These are phyloP conservation scores for Pulveroboletus sp. DNA, from an alignment of 768 basidiomycete genomes.

Conservation along the genomic window DNA sequence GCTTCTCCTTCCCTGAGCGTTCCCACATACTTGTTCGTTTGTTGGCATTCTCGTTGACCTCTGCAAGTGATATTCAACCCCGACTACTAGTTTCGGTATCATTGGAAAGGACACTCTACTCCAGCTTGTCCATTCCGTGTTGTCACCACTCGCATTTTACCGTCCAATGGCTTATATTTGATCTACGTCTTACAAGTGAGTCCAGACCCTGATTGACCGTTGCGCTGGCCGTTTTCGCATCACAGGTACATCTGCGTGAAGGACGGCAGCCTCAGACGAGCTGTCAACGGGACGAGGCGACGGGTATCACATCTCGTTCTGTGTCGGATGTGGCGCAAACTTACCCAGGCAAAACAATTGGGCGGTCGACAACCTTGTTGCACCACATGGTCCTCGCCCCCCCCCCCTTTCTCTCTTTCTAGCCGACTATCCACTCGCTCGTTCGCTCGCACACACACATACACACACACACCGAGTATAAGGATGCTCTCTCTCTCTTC, in stretches of 20 bases:
- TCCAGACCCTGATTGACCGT: not conserved
- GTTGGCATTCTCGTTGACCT: not conserved
- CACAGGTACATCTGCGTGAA: not conserved
- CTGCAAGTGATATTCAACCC: not conserved
- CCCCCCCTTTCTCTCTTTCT: too few species aligned
- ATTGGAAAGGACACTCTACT: not conserved
- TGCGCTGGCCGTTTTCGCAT: not conserved
- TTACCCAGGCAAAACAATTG: not conserved
- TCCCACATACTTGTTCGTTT: constrained; percentile 1
- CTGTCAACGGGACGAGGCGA: not conserved
- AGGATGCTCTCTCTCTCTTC: not conserved
- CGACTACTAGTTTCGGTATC: not conserved
- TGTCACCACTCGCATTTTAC: not conserved
- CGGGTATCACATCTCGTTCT: not conserved
- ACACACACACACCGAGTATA: not conserved
- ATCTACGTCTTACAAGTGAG: not conserved
- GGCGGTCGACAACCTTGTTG: not conserved
- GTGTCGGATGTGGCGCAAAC: constrained; percentile 14
- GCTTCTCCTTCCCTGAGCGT: constrained; percentile 1
- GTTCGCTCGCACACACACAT: not conserved
- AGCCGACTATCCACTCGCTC: not conserved
- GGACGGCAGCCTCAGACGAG: not conserved
- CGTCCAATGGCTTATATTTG: not conserved
- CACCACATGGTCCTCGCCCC: not conserved
- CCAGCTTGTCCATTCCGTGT: not conserved